These are phyloP conservation scores for Leccinum longicurvipes DNA, from an alignment of 768 basidiomycete genomes.

Conservation along the genomic window DNA sequence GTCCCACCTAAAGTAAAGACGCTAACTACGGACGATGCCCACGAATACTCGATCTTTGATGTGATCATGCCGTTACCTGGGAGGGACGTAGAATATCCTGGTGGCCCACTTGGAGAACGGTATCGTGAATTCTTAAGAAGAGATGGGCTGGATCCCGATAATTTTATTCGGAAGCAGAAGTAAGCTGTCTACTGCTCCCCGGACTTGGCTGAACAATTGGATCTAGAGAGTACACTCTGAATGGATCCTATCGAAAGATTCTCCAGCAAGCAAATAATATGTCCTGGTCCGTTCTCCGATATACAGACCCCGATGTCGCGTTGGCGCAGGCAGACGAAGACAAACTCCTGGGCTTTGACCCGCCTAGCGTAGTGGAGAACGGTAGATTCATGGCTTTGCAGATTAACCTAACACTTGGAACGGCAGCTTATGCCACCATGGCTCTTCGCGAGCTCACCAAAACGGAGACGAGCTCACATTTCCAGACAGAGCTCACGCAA, in stretches of 20 bases:
- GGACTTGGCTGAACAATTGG: slow-evolving; percentile 7
- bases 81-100: slow-evolving; percentile 90
- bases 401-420: slow-evolving; percentile 79
- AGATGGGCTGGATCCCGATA: slow-evolving; percentile 89
- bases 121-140: slow-evolving; percentile 77
- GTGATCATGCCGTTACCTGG: slow-evolving; percentile 98
- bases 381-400: slow-evolving; percentile 90
- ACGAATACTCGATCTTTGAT: slow-evolving; percentile 86
- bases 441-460: slow-evolving; percentile 93
- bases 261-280: slow-evolving; percentile 80
- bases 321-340: slow-evolving; percentile 97
- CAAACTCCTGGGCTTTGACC: slow-evolving; percentile 75
- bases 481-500: slow-evolving; percentile 76
- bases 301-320: slow-evolving; percentile 90
- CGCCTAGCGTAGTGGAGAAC: slow-evolving; percentile 60
- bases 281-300: slow-evolving; percentile 77
- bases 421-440: slow-evolving; percentile 97
- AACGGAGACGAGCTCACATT: slow-evolving; percentile 91
- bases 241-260: slow-evolving; percentile 91
- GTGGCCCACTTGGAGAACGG: slow-evolving; percentile 79
- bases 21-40: slow-evolving; percentile 71
- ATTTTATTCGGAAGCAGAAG: slow-evolving; percentile 90
- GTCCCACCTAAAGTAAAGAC: slow-evolving; percentile 70
- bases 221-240: slow-evolving; percentile 82
- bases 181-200: slow-evolving; percentile 33